Evolutionary conservation across 306 rosid species (phyloP), one percentile per base, ranked within the genome.

Genomic region (Cucurbita maxima): DNA sequence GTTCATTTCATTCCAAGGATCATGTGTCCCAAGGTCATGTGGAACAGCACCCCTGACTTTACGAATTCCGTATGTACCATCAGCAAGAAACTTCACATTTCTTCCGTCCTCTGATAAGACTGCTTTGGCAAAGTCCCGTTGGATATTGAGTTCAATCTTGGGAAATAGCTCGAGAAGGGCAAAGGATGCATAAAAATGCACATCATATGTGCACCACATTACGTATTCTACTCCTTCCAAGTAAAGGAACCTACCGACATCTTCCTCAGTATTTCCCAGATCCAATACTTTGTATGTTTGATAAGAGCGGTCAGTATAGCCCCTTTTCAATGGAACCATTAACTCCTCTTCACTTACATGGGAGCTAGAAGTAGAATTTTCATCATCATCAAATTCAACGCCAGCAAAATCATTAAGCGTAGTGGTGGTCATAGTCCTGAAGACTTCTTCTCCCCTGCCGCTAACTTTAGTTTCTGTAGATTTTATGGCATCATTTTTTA

Each of bases 181-280:
- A 83, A 86, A 94, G 50, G 99, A 94, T 67, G 99, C 99, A 78
- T 94, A 94, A 72, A 94, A 94, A 83, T 94, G 99, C 58, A 94
- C 99, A 57, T 94, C 99, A 82, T 94, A 94, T 30, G 99, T 94
- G 88, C 90, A 85, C 99, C 99, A 94, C 99, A 94, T 91, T 75
- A 91, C 77, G 80, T 94, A 94, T 77, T 94, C 99, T 59, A 94
- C 89, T 40, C 99, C 99, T 86, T 94, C 99, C 88, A 94, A 85
- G 85, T 94, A 94, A 75, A 94, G 86, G 79, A 94, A 94, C 78
- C 99, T 89, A 73, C 99, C 99, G 6, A 84, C 99, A 75, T 94
- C 96, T 72, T 90, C 90, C 60, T 90, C 90, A 5, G 67, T 71
- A 79, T 83, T 75, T 59, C 79, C 81, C 10, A 77, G 85, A 41